phyloP scores from a whole-genome alignment of 495 filamentous ascomycete species.

The Penicillium soppii region DNA sequence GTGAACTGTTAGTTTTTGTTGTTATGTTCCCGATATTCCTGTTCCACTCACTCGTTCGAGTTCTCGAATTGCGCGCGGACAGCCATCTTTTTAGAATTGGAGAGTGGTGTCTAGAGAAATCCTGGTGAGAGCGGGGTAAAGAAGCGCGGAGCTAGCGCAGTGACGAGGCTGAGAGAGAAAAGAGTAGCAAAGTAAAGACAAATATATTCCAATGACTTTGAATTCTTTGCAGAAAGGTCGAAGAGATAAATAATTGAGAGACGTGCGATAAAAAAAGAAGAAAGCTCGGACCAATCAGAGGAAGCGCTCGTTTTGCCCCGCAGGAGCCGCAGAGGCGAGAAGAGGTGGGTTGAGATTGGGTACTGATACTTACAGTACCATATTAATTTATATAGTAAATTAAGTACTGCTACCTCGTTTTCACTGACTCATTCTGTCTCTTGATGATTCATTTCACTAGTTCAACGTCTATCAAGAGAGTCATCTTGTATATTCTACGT shows the following conservation, averaged over 20 bases:
- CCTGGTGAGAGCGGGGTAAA: constrained; percentile 5
- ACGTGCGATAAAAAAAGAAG: constrained; percentile 26
- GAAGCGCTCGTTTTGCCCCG: constrained; percentile 4
- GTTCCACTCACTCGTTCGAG: constrained; percentile 84
- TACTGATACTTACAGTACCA: constrained; percentile 13
- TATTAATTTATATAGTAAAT: too few relatives aligned
- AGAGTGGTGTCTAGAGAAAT: constrained; percentile 2
- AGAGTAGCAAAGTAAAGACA: too few relatives aligned
- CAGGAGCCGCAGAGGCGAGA: constrained; percentile 15
- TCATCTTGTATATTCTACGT: background rate
- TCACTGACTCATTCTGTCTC: constrained; percentile 31
- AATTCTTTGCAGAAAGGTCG: background rate
- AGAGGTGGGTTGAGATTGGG: constrained; percentile 1
- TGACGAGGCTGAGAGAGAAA: background rate
- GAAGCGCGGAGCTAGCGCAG: background rate
- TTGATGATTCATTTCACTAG: constrained; percentile 12
- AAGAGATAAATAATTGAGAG: constrained; percentile 10
- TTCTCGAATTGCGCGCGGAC: constrained; percentile 94
- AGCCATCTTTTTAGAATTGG: constrained; percentile 54
- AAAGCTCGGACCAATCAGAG: constrained; percentile 28
- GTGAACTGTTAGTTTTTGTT: background rate
- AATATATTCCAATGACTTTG: too few relatives aligned
- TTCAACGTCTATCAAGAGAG: background rate
- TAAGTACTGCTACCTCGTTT: background rate
- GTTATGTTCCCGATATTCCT: background rate